Evolutionary conservation across 495 filamentous ascomycete genomes (phyloP), one percentile per base, ranked within the genome.

Genomic region (Lichina pygmaea): DNA sequence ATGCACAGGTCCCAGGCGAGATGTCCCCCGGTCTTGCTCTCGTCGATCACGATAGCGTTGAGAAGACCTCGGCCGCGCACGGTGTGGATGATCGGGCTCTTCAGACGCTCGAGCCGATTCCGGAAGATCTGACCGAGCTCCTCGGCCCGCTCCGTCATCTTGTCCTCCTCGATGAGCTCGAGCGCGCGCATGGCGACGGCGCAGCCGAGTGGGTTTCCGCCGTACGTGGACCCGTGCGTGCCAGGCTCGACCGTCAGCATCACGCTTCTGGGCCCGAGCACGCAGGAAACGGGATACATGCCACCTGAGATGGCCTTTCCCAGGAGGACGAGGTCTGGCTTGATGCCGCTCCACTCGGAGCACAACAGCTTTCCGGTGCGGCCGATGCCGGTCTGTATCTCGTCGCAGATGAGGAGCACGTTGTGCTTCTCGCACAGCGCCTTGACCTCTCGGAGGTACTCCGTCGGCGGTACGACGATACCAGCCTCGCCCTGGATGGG

Each of bases 401-500:
- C 89, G 56, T 99, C 89, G 57, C 83, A 93, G 56, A 99, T 93
- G 51, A 99, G 58, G 34, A 99, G 72, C 17, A 86, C 83, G 52
- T 93, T 91, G 66, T 95, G 71, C 62, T 89, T 78, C 59, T 82
- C 80, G 67, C 89, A 99, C 16, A 95, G 73, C 15, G 68, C 76
- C 33, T 81, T 70, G n/a, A 79, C 82, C 50, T 78, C 73, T 48
- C 66, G 60, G 12, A 99, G 69, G 60, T 99, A 99, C 58, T 77
- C 74, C 34, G 86, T 81, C 54, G 85, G 78, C 2, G 89, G 89
- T 13, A 99, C 91, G 12, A 95, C 80, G 31, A 99, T 93, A 38
- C 89, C 89, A 3, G 89, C 89, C 62, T 99, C 89, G 49, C 89
- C 89, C 62, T 99, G 89, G 51, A 99, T 99, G 10, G 89, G 89